These are phyloP conservation scores for Saccharomycopsis crataegensis DNA, from an alignment of 1,139 yeast genomes.

Conservation along the genomic window DNA sequence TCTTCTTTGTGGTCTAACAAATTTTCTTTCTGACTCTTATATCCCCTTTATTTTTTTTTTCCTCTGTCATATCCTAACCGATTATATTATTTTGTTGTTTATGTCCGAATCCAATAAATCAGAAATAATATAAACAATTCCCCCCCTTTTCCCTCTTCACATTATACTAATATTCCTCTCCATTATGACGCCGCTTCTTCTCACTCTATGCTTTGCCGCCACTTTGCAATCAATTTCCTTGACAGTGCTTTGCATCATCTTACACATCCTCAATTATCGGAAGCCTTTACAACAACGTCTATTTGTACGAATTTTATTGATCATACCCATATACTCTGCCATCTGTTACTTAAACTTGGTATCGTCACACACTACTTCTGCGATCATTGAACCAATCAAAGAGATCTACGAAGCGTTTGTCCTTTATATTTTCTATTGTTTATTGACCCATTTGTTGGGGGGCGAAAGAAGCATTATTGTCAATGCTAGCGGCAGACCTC, in stretches of 20 bases:
- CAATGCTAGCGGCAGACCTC: conserved; percentile 64
- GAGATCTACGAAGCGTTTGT: conserved; percentile 96
- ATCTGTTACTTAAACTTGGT: conserved; percentile 52
- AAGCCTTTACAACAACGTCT: conserved; percentile 86
- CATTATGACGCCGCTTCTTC: no score
- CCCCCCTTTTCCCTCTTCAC: no score
- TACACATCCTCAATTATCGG: conserved; percentile 64
- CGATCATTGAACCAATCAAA: conserved; percentile 63
- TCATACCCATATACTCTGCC: conserved; percentile 47
- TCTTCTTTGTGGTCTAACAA: no score
- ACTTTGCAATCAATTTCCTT: background rate
- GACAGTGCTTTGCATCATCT: conserved; percentile 34
- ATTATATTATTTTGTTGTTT: no score
- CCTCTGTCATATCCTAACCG: no score
- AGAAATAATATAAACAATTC: no score
- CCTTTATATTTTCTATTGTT: conserved; percentile 82
- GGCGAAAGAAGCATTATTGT: conserved; percentile 85
- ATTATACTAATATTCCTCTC: no score
- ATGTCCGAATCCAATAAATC: no score
- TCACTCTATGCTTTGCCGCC: background rate
- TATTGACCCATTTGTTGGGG: conserved; percentile 77
- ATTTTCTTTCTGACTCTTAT: no score
- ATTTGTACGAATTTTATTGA: conserved; percentile 67
- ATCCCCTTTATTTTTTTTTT: no score
- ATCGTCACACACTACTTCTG: conserved; percentile 35